phyloP scores from a whole-genome alignment of 2,329 filamentous ascomycete genomes.

The Colletotrichum chrysophilum region DNA sequence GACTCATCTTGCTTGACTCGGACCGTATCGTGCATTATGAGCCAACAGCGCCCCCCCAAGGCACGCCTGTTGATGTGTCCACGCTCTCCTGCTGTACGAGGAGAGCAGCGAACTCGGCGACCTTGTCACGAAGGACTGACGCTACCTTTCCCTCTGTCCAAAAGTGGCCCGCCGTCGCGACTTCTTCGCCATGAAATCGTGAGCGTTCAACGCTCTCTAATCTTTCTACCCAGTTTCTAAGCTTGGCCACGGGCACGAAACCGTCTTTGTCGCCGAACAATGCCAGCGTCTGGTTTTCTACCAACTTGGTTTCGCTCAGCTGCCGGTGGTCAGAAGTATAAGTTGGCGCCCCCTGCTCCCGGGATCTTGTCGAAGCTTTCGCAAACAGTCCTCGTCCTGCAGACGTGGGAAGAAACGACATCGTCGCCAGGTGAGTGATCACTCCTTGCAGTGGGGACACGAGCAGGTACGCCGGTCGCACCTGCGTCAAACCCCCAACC shows the following conservation, averaged over 20 bases:
- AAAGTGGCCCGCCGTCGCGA: constrained; percentile 65
- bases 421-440: constrained; percentile 65
- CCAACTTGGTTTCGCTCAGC: constrained; percentile 58
- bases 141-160: constrained; percentile 62
- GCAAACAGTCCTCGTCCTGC: constrained; percentile 21
- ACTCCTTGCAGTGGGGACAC: constrained; percentile 71
- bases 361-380: background rate
- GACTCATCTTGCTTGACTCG: background rate
- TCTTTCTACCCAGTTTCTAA: constrained; percentile 69
- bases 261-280: constrained; percentile 78
- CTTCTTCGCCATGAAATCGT: constrained; percentile 51
- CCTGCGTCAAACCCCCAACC: constrained; percentile 38
- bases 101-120: constrained; percentile 29
- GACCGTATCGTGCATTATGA: background rate
- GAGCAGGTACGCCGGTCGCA: constrained; percentile 62
- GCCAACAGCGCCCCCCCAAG: background rate
- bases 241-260: constrained; percentile 71
- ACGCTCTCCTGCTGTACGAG: constrained; percentile 14
- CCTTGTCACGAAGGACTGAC: constrained; percentile 34
- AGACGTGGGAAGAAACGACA: constrained; percentile 54
- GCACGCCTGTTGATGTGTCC: background rate
- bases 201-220: constrained; percentile 50
- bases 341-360: constrained; percentile 11
- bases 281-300: constrained; percentile 66
- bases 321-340: constrained; percentile 6